Percentiles rank a stretch among this genome's conserved stretches.
Evolutionary conservation across 345 rosid species (phyloP).

Genomic region (Lepidium didymum): DNA sequence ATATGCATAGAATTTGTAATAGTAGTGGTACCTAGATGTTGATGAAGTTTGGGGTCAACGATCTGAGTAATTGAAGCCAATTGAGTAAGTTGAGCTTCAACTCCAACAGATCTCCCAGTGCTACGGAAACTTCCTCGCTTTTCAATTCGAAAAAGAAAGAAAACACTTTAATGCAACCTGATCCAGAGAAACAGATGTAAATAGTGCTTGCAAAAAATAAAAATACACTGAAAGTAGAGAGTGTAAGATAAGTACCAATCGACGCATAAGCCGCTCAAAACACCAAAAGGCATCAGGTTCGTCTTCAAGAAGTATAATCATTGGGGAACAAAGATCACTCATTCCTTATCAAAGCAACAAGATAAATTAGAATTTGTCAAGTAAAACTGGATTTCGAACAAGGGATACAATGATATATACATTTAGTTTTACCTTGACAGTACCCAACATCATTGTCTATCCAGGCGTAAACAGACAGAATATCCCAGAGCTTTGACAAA

Average conservation of each 20-base stretch:
- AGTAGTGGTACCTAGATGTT: conserved; percentile 64
- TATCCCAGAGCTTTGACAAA: conserved; percentile 94
- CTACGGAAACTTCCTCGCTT: conserved; percentile 92
- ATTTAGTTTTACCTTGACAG: conserved; percentile 67
- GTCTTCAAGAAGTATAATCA: conserved; percentile 85
- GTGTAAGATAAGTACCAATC: conserved; percentile 54
- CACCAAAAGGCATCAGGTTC: conserved; percentile 99
- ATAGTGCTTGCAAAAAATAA: neutral
- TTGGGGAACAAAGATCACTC: conserved; percentile 99
- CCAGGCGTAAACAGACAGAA: conserved; percentile 94
- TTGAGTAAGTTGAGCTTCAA: conserved; percentile 82
- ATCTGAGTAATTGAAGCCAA: conserved; percentile 85
- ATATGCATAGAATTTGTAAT: neutral
- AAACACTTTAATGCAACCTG: neutral
- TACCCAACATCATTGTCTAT: conserved; percentile 90
- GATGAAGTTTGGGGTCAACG: conserved; percentile 94
- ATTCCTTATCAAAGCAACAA: conserved; percentile 50
- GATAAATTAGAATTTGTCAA: neutral
- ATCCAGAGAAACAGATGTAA: neutral
- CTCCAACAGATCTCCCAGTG: conserved; percentile 89
- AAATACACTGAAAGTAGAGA: neutral
- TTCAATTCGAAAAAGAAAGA: neutral
- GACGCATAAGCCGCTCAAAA: conserved; percentile 94
- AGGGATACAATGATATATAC: neutral
- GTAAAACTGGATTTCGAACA: neutral